These are phyloP conservation scores for Daldinia vernicosa DNA, from an alignment of 495 filamentous ascomycete genomes.

Conservation along the genomic window DNA sequence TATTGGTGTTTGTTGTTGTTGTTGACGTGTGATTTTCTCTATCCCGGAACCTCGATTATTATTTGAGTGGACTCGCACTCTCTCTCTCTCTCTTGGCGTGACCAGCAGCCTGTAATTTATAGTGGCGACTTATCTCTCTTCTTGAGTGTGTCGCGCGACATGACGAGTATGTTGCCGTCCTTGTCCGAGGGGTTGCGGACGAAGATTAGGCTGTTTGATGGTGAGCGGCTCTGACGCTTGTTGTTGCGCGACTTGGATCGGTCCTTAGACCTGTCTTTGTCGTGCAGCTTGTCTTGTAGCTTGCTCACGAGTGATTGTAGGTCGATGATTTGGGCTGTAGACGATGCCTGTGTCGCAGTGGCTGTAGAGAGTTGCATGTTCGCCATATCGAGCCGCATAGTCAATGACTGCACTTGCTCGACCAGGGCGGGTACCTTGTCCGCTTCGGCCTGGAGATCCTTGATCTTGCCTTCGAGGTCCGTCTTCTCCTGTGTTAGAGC, in stretches of 20 bases:
- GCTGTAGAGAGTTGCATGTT: conserved; percentile 14
- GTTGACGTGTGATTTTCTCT: conserved; percentile 7
- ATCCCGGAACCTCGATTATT: conserved; percentile 13
- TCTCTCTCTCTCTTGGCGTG: not conserved
- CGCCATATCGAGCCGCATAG: conserved; percentile 16
- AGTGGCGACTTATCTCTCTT: conserved; percentile 23
- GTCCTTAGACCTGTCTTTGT: not conserved
- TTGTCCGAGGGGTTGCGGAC: conserved; percentile 41
- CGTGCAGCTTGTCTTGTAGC: conserved; percentile 6
- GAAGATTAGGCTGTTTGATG: conserved; percentile 40
- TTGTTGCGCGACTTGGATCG: conserved; percentile 40
- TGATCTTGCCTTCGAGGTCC: conserved; percentile 40
- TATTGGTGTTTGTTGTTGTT: not conserved
- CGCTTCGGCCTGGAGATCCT: conserved; percentile 37
- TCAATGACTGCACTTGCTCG: conserved; percentile 36
- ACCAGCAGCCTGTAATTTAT: conserved; percentile 6
- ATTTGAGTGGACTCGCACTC: not conserved
- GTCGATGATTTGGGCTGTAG: not conserved
- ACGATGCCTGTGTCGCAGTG: not conserved
- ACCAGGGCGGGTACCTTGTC: conserved; percentile 37
- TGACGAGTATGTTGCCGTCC: conserved; percentile 33
- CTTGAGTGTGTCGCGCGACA: conserved; percentile 40
- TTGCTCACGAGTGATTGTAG: conserved; percentile 17
- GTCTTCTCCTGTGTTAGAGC: conserved; percentile 47
- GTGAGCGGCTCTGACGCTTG: conserved; percentile 42